These are phyloP conservation scores for Russula sp. DNA, from an alignment of 768 basidiomycete genomes.

Conservation along the genomic window DNA sequence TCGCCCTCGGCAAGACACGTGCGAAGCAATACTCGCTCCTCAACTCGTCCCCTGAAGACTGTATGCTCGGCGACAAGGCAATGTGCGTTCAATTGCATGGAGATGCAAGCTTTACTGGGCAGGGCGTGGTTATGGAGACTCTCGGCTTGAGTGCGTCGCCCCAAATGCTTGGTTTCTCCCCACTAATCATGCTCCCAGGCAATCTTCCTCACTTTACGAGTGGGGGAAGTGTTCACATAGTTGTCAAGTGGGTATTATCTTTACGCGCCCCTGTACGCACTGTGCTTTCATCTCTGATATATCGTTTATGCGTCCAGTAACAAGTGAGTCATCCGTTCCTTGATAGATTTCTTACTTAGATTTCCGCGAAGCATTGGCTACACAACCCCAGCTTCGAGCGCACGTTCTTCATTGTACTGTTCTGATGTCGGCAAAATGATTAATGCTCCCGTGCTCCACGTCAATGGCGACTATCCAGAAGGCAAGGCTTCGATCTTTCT, in stretches of 20 bases:
- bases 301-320: conserved; percentile 25
- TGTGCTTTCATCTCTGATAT: conserved; percentile 6
- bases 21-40: conserved; percentile 85
- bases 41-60: conserved; percentile 45
- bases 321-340: conserved; percentile 25
- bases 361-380: conserved; percentile 69
- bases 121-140: conserved; percentile 85
- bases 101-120: conserved; percentile 87
- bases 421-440: conserved; percentile 89
- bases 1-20: conserved; percentile 84
- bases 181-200: conserved; percentile 36
- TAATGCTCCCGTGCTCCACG: conserved; percentile 81
- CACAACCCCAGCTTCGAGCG: conserved; percentile 80
- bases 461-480: conserved; percentile 90
- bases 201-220: conserved; percentile 88
- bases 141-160: conserved; percentile 65
- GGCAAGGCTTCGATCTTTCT: conserved; percentile 33
- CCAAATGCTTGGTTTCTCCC: neutral
- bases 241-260: conserved; percentile 66
- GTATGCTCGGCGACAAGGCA: conserved; percentile 55
- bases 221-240: conserved; percentile 85
- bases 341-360: conserved; percentile 3
- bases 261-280: neutral
- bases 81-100: conserved; percentile 91
- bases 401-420: conserved; percentile 82